phyloP scores from a whole-genome alignment of 2,329 filamentous ascomycete genomes.

The Zasmidium angulare region DNA sequence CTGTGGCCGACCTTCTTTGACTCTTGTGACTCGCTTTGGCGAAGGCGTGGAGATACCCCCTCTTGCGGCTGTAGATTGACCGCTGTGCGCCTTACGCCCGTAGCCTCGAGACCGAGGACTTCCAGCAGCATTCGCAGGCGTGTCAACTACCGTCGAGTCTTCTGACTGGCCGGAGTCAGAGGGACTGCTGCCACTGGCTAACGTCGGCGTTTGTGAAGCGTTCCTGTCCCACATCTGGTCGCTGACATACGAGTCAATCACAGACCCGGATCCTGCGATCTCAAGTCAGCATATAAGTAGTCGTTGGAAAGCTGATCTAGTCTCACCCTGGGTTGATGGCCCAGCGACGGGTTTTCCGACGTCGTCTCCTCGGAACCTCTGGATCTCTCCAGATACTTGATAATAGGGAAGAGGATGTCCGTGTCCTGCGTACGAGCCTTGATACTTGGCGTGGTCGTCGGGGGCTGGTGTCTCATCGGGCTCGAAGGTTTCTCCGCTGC shows the following conservation, averaged over 20 bases:
- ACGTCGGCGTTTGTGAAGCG: not conserved
- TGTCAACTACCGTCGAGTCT: too few relatives aligned
- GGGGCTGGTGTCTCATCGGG: not conserved
- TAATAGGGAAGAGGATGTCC: not conserved
- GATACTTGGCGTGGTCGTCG: not conserved
- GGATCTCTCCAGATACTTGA: not conserved
- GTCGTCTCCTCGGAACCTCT: not conserved
- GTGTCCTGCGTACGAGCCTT: not conserved
- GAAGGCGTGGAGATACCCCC: too few relatives aligned
- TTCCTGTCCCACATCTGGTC: not conserved
- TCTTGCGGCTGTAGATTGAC: too few relatives aligned
- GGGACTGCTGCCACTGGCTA: not conserved
- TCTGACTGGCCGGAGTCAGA: too few relatives aligned
- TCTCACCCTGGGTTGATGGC: not conserved
- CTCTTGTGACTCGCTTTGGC: not conserved
- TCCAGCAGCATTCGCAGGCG: too few relatives aligned
- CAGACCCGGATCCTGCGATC: not conserved
- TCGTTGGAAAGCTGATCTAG: not conserved
- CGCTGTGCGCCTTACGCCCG: too few relatives aligned
- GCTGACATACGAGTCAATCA: not conserved
- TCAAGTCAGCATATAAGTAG: not conserved
- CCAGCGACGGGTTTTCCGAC: not conserved
- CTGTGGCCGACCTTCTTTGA: not conserved
- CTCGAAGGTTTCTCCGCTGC: not conserved
- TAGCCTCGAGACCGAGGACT: too few relatives aligned